Evolutionary conservation across 495 filamentous ascomycete species (phyloP), one percentile per base, ranked within the genome.

Genomic region (Bacidia rubella): DNA sequence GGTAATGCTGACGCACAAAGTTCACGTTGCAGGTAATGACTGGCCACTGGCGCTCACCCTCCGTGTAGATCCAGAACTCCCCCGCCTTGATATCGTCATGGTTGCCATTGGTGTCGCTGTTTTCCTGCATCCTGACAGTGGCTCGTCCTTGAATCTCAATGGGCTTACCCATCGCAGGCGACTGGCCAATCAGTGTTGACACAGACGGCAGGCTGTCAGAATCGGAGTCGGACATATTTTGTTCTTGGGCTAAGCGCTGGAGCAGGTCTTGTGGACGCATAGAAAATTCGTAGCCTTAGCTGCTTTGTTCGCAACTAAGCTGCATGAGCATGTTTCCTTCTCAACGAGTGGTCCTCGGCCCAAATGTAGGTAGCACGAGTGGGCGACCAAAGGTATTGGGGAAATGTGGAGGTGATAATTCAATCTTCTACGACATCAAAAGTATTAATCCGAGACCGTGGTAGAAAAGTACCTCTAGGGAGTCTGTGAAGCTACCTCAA

Each of bases 21-120:
- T 46, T 41, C 40, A 57, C 57, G 41, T 32, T 15, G 29, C 29
- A 35, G 5, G 15, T 35, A 35, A 35, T 35, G 29, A 35, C 29
- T 35, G 29, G 29, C 29, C 29, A 35, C 29, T 35, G 29, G 15
- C 29, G 15, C 5, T 35, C 29, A 35, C 29, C 29, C 29, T 5
- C 15, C 7, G 5, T 15, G 29, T 35, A 15, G 15, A 35, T 15
- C 29, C 29, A 35, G 15, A 35, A 15, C 29, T 35, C 29, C 15
- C 29, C 29, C 15, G 29, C 29, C 15, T 15, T 35, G 29, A 35
- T 15, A 5, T 5, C 29, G 7, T 35, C 15, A 5, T 35, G 29
- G 29, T 35, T 15, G 5, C 15, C 7, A 5, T 7, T 35, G 15
- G n/a, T n/a, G 32, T 39, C n/a, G 32, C 35, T 4, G 57, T 58